Evolutionary conservation across 2,329 filamentous ascomycete genomes (phyloP).

Genomic region (Cladosporium sp.): DNA sequence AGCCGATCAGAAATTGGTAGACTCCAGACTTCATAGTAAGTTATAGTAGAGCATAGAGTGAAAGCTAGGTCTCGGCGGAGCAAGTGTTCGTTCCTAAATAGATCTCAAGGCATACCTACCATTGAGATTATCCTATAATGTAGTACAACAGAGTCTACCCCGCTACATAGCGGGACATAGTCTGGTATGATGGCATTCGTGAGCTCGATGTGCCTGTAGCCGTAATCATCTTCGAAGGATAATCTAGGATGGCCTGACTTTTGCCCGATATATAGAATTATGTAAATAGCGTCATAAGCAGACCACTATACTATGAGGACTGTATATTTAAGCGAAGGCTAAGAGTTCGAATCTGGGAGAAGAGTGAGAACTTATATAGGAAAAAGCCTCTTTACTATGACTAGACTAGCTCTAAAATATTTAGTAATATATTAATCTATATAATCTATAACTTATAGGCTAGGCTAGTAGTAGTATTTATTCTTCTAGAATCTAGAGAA

Average conservation of each 20-base stretch:
- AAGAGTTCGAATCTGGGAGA: too few relatives aligned
- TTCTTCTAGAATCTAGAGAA: too few relatives aligned
- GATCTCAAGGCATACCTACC: background rate
- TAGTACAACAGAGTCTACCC: background rate
- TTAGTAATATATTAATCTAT: too few relatives aligned
- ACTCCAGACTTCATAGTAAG: constrained; percentile 27
- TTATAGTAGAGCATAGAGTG: background rate
- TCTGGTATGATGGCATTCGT: background rate
- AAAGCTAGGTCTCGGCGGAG: background rate
- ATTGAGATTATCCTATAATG: background rate
- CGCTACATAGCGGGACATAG: background rate
- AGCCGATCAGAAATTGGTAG: constrained; percentile 39
- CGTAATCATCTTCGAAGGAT: background rate
- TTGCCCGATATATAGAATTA: background rate
- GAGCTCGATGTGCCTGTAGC: background rate
- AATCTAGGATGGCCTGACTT: background rate
- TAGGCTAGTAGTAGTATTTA: too few relatives aligned
- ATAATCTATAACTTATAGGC: too few relatives aligned
- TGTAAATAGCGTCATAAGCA: background rate
- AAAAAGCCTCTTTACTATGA: too few relatives aligned
- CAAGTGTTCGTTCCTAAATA: background rate
- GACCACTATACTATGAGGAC: too few relatives aligned
- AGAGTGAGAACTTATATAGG: too few relatives aligned
- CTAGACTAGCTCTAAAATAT: too few relatives aligned
- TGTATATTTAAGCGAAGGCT: too few relatives aligned